Conservation (phyloP, 148 eudicot species). For the Diospyros lotus region DNA sequence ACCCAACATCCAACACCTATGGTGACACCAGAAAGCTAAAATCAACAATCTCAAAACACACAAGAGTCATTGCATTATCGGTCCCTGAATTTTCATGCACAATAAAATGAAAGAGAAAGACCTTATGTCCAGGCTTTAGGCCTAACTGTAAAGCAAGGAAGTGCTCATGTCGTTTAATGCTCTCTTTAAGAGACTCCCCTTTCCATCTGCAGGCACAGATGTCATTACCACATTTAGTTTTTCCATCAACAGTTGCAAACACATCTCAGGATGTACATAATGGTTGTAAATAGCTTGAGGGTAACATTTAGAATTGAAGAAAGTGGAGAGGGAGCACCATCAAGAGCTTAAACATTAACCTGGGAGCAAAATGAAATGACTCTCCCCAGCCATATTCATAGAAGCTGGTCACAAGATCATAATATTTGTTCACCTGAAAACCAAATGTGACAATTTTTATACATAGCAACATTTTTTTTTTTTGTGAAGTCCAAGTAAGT, state of each 20-base stretch:
- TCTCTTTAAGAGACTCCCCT: constrained; percentile 91
- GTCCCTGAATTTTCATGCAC: background rate
- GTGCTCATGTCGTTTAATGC: constrained; percentile 96
- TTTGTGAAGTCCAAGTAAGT: background rate
- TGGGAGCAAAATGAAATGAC: constrained; percentile 94
- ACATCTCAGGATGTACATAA: background rate
- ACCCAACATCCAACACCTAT: constrained; percentile 95
- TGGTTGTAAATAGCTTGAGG: background rate
- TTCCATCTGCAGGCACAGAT: constrained; percentile 56
- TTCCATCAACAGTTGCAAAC: background rate
- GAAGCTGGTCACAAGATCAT: constrained; percentile 94
- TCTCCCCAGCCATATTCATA: constrained; percentile 99
- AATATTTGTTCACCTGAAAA: constrained; percentile 88
- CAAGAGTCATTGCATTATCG: background rate
- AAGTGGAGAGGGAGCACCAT: background rate
- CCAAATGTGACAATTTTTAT: background rate
- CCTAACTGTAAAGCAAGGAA: constrained; percentile 92
- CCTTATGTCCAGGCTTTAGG: constrained; percentile 87
- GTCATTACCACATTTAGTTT: background rate
- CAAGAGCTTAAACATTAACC: constrained; percentile 30
- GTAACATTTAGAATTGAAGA: background rate
- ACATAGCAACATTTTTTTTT: too few species aligned
- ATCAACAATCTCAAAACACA: background rate
- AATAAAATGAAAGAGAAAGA: constrained; percentile 13
- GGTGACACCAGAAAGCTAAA: constrained; percentile 10